Percentiles rank a stretch among this genome's conserved stretches.
Conservation (phyloP, 331 rosid genomes). For the Stylosanthes scabra region DNA sequence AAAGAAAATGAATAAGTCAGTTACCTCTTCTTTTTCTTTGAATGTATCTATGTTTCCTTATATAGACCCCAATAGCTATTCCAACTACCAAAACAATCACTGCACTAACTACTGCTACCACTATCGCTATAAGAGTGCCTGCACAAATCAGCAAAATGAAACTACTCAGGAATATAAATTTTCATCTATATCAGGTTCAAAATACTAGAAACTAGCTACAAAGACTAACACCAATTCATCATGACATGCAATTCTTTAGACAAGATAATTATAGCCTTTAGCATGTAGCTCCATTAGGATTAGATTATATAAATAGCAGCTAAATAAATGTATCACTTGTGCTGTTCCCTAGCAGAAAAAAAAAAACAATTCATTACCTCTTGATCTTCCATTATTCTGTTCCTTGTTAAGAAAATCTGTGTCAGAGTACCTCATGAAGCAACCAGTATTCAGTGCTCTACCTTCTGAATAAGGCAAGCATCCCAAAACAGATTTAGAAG, state of each 20-base stretch:
- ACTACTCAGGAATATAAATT: conserved; percentile 1
- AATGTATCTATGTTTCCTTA: conserved; percentile 62
- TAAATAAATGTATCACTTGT: no score
- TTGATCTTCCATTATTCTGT: conserved; percentile 45
- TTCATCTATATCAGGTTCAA: background rate
- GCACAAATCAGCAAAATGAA: conserved; percentile 41
- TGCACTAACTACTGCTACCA: conserved; percentile 69
- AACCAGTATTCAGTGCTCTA: conserved; percentile 76
- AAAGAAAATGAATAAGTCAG: background rate
- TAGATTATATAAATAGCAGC: no score
- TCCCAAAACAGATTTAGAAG: conserved; percentile 59
- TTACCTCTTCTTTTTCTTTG: conserved; percentile 71
- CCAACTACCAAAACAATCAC: conserved; percentile 61
- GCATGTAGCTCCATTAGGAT: no score
- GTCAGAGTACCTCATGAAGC: conserved; percentile 92
- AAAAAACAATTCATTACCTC: conserved; percentile 45
- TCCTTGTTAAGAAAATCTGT: conserved; percentile 75
- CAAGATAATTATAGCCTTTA: no score
- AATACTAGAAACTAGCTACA: conserved; percentile 12
- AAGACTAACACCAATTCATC: background rate
- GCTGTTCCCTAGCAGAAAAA: no score
- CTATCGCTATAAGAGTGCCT: conserved; percentile 59
- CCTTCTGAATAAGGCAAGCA: conserved; percentile 91
- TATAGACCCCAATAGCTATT: conserved; percentile 49
- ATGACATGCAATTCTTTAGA: background rate